Base-by-base conservation (phyloP, 2,329 filamentous ascomycete species). In the Epichloe brachyelytri region DNA sequence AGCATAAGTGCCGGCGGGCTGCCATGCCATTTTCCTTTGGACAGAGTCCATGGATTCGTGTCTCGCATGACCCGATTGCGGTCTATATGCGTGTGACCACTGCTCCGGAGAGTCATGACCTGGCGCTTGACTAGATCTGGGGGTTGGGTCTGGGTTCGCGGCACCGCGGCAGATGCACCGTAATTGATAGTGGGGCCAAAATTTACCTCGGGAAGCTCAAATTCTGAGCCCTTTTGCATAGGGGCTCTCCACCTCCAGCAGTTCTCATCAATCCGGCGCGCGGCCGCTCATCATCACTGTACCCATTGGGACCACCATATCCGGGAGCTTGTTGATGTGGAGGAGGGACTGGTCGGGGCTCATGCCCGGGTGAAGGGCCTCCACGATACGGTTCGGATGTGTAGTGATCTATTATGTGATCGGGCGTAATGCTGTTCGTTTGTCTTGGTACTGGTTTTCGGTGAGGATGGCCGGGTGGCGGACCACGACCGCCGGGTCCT, bases 121-220 rank as follows among this genome's bases (percentile, higher is more conserved):
- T 4, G 61, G 62, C 3, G 55, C 51, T 40, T 54, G 55, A 34
- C 51, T 45, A 7, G 41, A 30, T 22, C 37, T 37, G 1, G 55
- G 0, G 61, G 59, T 54, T 67, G 62, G 0, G 61, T 60, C 53
- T 67, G 69, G 52, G 56, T 66, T 5, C 57, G 62, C 10, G 63
- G 57, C 2, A 63, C 55, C 37, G 7, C 17, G n/a, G 66, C 53
- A 17, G 63, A 43, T 12, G 67, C 69, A 36, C 63, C 68, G 52
- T 88, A 84, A 53, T 85, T 83, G 58, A 87, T 70, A 0, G 90
- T 95, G 5, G 84, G 88, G 0, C 91, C 91, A 67, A 96, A 96
- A 64, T 96, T 83, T 55, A 95, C 79, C 4, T 76, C 70, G 1
- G 88, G 87, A 54, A 95, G 81, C 51, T 80, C 75, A 22, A 78